A percentile compares a stretch with the other conserved stretches of the same genome.
phyloP scores from a whole-genome alignment of 1,284 basidiomycete genomes.

The Ganoderma leucocontextum region DNA sequence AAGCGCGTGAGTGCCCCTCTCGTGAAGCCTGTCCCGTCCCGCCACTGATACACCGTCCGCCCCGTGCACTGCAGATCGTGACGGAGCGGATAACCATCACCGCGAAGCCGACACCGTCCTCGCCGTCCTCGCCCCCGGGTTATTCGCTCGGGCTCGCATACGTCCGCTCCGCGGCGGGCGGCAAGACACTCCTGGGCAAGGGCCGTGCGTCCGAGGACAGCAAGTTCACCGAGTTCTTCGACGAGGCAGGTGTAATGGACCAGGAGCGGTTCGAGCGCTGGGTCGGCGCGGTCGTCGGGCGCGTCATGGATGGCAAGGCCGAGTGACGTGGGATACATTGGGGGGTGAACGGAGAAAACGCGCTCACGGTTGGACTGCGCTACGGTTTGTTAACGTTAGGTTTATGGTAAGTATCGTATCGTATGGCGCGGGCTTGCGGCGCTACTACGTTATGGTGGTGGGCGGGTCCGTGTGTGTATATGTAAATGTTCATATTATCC shows the following conservation, averaged over 20 bases:
- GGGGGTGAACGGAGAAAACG: neutral
- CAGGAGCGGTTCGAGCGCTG: slow-evolving; percentile 75
- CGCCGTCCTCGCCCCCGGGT: slow-evolving; percentile 55
- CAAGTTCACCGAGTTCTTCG: slow-evolving; percentile 75
- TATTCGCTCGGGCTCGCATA: slow-evolving; percentile 73
- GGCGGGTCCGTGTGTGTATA: slow-evolving; percentile 8
- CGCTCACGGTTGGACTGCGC: neutral
- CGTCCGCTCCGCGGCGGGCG: slow-evolving; percentile 76
- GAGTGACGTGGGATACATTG: slow-evolving; percentile 13
- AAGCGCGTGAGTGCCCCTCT: slow-evolving; percentile 66
- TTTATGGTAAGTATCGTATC: slow-evolving; percentile 6
- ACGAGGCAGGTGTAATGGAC: slow-evolving; percentile 73
- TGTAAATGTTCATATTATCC: slow-evolving; percentile 12
- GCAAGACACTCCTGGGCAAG: slow-evolving; percentile 78
- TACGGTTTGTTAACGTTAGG: neutral
- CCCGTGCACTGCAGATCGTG: slow-evolving; percentile 64
- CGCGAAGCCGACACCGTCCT: slow-evolving; percentile 65
- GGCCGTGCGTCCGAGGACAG: slow-evolving; percentile 60
- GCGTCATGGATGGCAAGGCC: slow-evolving; percentile 45
- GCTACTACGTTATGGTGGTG: neutral
- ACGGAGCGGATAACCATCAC: slow-evolving; percentile 82
- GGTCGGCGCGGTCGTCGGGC: slow-evolving; percentile 70
- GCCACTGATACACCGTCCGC: slow-evolving; percentile 1
- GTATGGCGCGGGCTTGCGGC: neutral
- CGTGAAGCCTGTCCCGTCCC: slow-evolving; percentile 10